These are phyloP conservation scores for Castanea mollissima DNA, from an alignment of 306 rosid genomes.

Conservation along the genomic window DNA sequence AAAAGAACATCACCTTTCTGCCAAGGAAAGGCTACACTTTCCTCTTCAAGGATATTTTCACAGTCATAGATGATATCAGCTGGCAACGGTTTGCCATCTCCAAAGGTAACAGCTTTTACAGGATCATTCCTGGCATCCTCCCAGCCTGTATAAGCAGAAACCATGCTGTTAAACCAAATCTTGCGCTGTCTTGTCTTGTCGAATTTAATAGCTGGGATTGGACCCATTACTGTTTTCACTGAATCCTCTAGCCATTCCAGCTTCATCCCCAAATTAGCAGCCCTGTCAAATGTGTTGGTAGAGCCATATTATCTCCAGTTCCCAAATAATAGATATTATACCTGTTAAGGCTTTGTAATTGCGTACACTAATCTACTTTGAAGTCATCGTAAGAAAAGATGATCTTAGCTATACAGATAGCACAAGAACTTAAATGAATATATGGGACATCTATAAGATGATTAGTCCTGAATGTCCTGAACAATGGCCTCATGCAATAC, in stretches of 20 bases:
- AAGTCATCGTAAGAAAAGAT: too few species aligned
- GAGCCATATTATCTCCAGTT: neutral
- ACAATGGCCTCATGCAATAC: too few species aligned
- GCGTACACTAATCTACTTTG: neutral
- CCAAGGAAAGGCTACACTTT: conserved; percentile 68
- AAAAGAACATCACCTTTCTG: conserved; percentile 68
- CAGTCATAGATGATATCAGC: conserved; percentile 57
- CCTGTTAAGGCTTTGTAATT: neutral
- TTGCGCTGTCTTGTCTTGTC: conserved; percentile 56
- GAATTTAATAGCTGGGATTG: conserved; percentile 69
- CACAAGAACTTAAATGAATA: too few species aligned
- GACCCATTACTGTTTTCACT: conserved; percentile 77
- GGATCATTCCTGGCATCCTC: conserved; percentile 58
- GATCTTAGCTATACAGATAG: too few species aligned
- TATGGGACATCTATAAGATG: too few species aligned
- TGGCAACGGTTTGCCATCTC: conserved; percentile 72
- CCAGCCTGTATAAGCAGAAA: conserved; percentile 73
- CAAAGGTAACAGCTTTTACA: conserved; percentile 77
- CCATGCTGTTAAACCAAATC: conserved; percentile 95
- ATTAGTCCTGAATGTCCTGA: too few species aligned
- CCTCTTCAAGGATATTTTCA: conserved; percentile 64
- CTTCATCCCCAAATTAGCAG: conserved; percentile 75
- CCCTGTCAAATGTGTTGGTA: conserved; percentile 40
- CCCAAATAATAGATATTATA: neutral
- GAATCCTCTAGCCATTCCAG: conserved; percentile 81